Conservation (phyloP, 805 yeast species). For the Kuraishia piskuri region DNA sequence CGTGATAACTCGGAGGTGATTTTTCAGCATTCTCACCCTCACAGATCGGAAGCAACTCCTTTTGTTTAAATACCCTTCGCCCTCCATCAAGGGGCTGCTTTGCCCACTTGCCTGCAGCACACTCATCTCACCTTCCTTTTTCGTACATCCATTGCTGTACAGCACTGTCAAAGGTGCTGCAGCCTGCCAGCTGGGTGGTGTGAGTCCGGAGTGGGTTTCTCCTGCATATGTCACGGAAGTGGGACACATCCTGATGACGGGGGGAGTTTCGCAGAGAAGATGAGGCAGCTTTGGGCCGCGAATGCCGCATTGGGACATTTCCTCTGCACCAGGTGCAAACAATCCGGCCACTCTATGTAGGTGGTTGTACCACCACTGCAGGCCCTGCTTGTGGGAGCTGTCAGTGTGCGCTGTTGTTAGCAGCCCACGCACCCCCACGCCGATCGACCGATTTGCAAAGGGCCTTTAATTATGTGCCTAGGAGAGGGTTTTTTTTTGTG, state of each 20-base stretch:
- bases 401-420: background rate
- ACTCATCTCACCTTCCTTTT: background rate
- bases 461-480: no score
- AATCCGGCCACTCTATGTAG: background rate
- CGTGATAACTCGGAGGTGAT: background rate
- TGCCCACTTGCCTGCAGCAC: background rate
- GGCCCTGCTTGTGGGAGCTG: background rate
- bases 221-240: background rate
- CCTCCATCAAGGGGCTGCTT: background rate
- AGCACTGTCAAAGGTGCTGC: background rate
- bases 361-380: background rate
- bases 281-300: background rate
- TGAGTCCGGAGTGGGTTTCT: background rate
- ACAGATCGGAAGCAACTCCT: background rate
- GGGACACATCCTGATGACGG: background rate
- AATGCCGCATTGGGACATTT: background rate
- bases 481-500: no score
- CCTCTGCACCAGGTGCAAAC: background rate
- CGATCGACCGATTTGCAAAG: background rate
- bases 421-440: background rate
- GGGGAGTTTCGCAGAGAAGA: background rate
- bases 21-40: background rate
- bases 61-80: background rate
- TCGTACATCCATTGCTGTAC: background rate
- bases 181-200: background rate